phyloP scores from a whole-genome alignment of 805 yeast genomes.

The Starmerella riodocensis region DNA sequence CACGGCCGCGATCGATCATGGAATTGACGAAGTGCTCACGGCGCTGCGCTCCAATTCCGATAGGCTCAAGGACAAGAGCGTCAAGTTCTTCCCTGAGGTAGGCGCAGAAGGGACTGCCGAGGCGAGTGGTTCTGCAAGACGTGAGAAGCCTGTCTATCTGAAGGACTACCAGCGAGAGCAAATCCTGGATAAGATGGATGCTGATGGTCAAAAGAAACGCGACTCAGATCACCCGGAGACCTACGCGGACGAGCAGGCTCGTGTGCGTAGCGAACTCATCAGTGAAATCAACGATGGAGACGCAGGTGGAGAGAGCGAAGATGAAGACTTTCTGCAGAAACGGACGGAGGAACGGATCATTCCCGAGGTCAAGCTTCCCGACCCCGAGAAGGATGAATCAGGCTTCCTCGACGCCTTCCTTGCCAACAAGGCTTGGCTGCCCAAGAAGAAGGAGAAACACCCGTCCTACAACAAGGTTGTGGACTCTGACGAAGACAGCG shows the following conservation, averaged over 20 bases:
- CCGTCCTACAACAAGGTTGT: constrained; percentile 28
- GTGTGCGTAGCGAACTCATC: constrained; percentile 60
- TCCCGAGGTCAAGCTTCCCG: constrained; percentile 35
- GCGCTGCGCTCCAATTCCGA: constrained; percentile 58
- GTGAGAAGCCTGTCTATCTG: constrained; percentile 64
- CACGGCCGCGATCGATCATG: constrained; percentile 73
- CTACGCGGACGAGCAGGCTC: constrained; percentile 59
- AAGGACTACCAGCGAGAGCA: constrained; percentile 87
- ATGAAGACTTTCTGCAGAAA: constrained; percentile 37
- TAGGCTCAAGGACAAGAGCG: constrained; percentile 49
- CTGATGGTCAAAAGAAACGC: constrained; percentile 33
- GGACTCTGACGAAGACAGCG: constrained; percentile 56
- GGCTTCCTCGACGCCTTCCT: constrained; percentile 64
- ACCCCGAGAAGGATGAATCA: constrained; percentile 49
- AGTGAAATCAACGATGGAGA: constrained; percentile 47
- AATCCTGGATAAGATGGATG: constrained; percentile 45
- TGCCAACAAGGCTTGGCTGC: constrained; percentile 78
- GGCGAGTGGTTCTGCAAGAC: constrained; percentile 14
- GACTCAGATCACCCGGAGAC: constrained; percentile 37
- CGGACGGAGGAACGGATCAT: constrained; percentile 38
- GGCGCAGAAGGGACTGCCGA: constrained; percentile 30
- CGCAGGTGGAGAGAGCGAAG: constrained; percentile 32
- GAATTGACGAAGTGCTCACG: constrained; percentile 55
- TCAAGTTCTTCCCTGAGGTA: constrained; percentile 60
- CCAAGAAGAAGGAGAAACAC: constrained; percentile 35